Base-by-base conservation (phyloP, 257 asterid genomes). In the Plantago ovata region DNA sequence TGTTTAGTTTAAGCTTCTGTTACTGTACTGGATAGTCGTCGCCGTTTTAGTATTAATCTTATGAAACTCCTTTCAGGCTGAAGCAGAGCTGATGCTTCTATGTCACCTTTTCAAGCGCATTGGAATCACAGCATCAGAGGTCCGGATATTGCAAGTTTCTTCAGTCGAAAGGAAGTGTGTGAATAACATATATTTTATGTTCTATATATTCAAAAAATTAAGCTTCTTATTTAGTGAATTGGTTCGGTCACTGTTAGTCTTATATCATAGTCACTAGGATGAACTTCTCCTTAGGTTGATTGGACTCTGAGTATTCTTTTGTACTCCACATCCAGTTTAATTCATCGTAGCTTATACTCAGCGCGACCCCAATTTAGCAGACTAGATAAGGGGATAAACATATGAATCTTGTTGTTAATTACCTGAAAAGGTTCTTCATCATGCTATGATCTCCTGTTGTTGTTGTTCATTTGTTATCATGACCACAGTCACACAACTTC, bases 31-130 rank as follows among this genome's bases (percentile, higher is more conserved):
- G 21, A 16, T 36, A 59, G 36, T 41, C 42, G 14, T 47, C 6
- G 49, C 16, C 8, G 38, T 53, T 45, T 53, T 49, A 52, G 64
- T 28, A 23, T 23, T 18, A 41, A 21, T 64, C 60, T 15, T 50
- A 60, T 64, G 65, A 51, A 38, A 13, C 46, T 44, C 52, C 39
- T 65, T 58, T 52, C 75, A 92, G 98, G 98, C 97, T 71, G 98
- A 93, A 76, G 95, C 98, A 5, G 98, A 93, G 85, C 81, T 92
- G 64, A 82, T 92, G 80, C 87, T 53, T 80, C 97, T 64, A 88
- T 53, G 69, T 92, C 58, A 85, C 89, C 39, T 84, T 92, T 92
- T 92, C 94, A 92, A 88, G 84, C 94, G 87, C 77, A 82, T 92
- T 60, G 97, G 98, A 67, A 84, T 93, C 77, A 84, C 96, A 14